phyloP scores from a whole-genome alignment of 768 basidiomycete species.

The Xanthoconium purpureum region DNA sequence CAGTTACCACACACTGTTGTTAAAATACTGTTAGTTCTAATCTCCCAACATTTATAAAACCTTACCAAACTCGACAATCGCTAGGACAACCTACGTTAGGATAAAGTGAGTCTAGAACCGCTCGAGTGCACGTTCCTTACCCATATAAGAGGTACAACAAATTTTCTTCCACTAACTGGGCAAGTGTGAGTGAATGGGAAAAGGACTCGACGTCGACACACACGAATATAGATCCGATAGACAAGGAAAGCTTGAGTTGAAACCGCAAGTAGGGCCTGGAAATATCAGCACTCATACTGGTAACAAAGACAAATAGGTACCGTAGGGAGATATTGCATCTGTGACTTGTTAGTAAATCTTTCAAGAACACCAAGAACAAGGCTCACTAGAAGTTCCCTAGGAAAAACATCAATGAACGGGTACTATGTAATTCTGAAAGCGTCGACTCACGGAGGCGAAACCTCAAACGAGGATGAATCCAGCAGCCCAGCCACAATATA shows the following conservation, averaged over 20 bases:
- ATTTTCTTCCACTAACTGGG: background rate
- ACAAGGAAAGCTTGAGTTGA: background rate
- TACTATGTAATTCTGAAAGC: no score
- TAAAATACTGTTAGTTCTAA: no score
- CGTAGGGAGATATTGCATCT: background rate
- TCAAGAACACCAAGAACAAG: background rate
- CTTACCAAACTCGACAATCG: background rate
- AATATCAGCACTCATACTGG: background rate
- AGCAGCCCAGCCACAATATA: no score
- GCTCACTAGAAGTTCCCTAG: background rate
- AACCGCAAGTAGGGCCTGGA: background rate
- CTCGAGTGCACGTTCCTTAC: background rate
- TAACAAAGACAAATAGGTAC: background rate
- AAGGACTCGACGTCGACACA: background rate
- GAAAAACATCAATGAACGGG: no score
- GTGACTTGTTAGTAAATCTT: background rate
- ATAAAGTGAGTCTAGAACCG: background rate
- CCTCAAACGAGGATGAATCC: no score
- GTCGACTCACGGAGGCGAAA: no score
- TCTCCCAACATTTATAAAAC: no score
- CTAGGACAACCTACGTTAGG: background rate
- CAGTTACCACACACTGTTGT: no score
- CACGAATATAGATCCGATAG: background rate
- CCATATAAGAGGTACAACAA: background rate
- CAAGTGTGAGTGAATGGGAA: background rate